These are phyloP conservation scores for Pythium oligandrum DNA, from an alignment of 352 stramenopile genomes.

Conservation along the genomic window DNA sequence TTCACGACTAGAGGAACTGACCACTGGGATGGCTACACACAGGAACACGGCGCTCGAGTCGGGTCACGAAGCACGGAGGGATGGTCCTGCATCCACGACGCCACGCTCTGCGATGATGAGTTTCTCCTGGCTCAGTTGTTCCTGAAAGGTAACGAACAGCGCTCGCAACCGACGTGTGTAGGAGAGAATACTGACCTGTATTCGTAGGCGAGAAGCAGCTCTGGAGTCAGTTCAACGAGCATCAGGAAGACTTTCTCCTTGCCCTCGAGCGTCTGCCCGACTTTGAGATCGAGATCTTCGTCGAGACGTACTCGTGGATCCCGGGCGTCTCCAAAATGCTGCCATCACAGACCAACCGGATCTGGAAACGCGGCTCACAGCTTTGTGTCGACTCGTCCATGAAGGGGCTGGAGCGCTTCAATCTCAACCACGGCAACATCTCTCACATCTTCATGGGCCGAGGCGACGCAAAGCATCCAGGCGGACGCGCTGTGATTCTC, in stretches of 20 bases:
- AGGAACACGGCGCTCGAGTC: slow-evolving; percentile 35
- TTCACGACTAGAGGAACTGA: too few species aligned
- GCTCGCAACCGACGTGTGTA: too few species aligned
- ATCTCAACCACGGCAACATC: slow-evolving; percentile 69
- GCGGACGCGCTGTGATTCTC: slow-evolving; percentile 48
- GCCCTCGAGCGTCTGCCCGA: slow-evolving; percentile 67
- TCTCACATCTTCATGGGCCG: slow-evolving; percentile 65
- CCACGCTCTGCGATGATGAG: slow-evolving; percentile 70
- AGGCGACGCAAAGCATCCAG: slow-evolving; percentile 8
- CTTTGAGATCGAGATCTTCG: slow-evolving; percentile 77
- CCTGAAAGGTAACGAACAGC: slow-evolving; percentile 20
- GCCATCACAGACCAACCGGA: slow-evolving; percentile 65
- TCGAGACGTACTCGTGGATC: slow-evolving; percentile 79
- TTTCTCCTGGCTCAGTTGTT: slow-evolving; percentile 69
- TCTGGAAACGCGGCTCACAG: slow-evolving; percentile 66
- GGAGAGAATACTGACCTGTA: not conserved
- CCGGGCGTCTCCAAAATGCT: slow-evolving; percentile 74
- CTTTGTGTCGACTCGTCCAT: slow-evolving; percentile 66
- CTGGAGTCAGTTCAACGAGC: slow-evolving; percentile 32
- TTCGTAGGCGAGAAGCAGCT: slow-evolving; percentile 53
- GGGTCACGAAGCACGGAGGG: slow-evolving; percentile 35
- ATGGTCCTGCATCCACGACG: slow-evolving; percentile 77
- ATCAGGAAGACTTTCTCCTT: slow-evolving; percentile 51
- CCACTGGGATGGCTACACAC: not conserved
- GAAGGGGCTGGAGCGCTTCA: slow-evolving; percentile 71